Evolutionary conservation across 441 rosid genomes (phyloP), one percentile per base, ranked within the genome.

Genomic region (Manihot esculenta): DNA sequence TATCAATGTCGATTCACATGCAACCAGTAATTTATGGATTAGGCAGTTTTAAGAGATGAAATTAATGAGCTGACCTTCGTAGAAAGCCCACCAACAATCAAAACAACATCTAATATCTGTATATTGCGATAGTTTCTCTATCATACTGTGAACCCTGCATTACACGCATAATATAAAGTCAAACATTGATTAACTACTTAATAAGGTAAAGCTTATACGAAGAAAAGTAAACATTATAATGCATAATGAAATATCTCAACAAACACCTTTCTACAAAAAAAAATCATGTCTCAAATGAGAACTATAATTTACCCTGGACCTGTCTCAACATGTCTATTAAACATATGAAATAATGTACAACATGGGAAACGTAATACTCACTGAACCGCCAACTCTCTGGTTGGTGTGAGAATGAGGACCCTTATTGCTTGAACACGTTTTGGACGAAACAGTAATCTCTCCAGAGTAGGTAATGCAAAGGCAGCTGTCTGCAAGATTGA

Each of bases 111-210:
- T 84, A 58, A 92, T 89, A 77, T 94, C 96, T 2, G 97, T 92
- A 74, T 86, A 94, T 67, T 91, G 96, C 21, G 97, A 87, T 69
- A 92, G 83, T 74, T 92, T 92, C 84, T 90, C 93, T 48, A 83
- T 84, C 99, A 94, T 94, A 78, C 97, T 90, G 69, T 94, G 98
- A 77, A 94, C 94, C 91, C 99, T 94, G 80, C 57, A 81, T 77
- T 24, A 79, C 20, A 51, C 47, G 49, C 6, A 69, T 26, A 21
- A 48, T 51, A 53, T 57, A n/a, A 47, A 65, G 11, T n/a, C 54
- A 57, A 45, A 44, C 48, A 3, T 21, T 0, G 6, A 18, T 17
- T 9, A 24, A 27, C 7, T 41, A 57, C 64, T 68, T 27, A 55
- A 35, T 44, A 24, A 56, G 61, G 1, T 11, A 41, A 38, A 3